Evolutionary conservation across 495 filamentous ascomycete species (phyloP), one percentile per base, ranked within the genome.

Genomic region (Penicillium taxi): DNA sequence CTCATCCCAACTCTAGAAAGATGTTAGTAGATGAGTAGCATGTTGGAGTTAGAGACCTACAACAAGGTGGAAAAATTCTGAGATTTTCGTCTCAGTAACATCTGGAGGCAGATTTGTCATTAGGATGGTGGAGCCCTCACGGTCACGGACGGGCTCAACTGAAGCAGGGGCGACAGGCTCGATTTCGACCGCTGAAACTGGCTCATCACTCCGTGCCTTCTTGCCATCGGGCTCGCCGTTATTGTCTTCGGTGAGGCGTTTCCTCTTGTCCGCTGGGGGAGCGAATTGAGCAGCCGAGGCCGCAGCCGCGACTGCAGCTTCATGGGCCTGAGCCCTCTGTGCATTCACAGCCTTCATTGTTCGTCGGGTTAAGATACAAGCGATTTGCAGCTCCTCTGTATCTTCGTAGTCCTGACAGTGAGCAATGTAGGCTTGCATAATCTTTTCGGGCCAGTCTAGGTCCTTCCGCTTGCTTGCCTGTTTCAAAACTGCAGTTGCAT

Each of bases 391-490:
- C 20, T 81, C 79, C 25, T 82, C 73, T 5, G 81, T 75, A 31
- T 77, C 71, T 52, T 91, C 87, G 46, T 91, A 87, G 44, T 87
- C 84, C 48, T 90, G 81, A 50, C 86, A 93, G 50, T 96, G 89
- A 25, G 83, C 72, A 22, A 87, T 59, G 41, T 84, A 94, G 13
- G 81, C 74, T 44, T 88, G 82, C 57, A 94, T 70, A 26, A 96
- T 72, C 52, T 83, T 84, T 56, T 95, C 90, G 0, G 91, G 91
- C 81, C 82, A 91, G 57, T 98, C 88, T n/a, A 98, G 53, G 18
- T 72, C 74, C 16, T 67, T 66, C 39, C 78, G 70, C 41, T 74
- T 66, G 35, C 94, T 68, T 5, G 85, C 88, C 44, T 81, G 72
- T 39, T 78, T 74, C 24, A 96, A 63, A 26, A 94, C 80, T 8